Percentiles rank a stretch among this genome's conserved stretches.
phyloP scores from a whole-genome alignment of 2,329 filamentous ascomycete genomes.

The Ascochyta viciae-villosae region DNA sequence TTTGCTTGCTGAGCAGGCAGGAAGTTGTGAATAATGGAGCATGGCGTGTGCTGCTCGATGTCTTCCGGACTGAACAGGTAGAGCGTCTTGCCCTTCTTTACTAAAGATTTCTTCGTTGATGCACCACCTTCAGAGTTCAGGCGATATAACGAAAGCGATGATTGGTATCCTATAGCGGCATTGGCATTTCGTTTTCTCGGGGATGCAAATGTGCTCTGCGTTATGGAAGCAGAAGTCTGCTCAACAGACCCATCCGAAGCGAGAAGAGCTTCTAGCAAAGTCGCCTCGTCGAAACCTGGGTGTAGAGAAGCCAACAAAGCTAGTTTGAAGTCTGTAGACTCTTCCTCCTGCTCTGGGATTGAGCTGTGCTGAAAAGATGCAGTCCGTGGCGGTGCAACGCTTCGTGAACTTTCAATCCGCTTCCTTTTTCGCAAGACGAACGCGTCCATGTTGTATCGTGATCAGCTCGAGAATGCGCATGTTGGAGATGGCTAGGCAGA shows the following conservation, averaged over 20 bases:
- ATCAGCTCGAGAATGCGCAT: background rate
- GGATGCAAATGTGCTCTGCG: constrained; percentile 36
- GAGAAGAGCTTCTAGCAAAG: constrained; percentile 79
- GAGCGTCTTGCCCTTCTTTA: constrained; percentile 81
- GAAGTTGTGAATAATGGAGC: constrained; percentile 92
- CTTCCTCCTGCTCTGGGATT: constrained; percentile 59
- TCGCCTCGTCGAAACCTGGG: constrained; percentile 67
- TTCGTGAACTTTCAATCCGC: constrained; percentile 24
- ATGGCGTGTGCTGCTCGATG: constrained; percentile 83
- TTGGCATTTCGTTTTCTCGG: constrained; percentile 41
- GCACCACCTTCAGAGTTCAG: constrained; percentile 17
- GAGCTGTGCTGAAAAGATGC: background rate
- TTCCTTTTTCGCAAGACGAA: constrained; percentile 50
- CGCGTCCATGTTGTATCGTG: constrained; percentile 41
- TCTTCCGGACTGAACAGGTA: constrained; percentile 84
- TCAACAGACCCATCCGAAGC: constrained; percentile 79
- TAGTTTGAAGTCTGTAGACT: constrained; percentile 89
- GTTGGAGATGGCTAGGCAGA: background rate
- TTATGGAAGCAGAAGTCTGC: constrained; percentile 66
- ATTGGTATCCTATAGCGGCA: constrained; percentile 51
- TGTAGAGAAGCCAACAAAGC: constrained; percentile 82
- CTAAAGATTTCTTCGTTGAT: constrained; percentile 56
- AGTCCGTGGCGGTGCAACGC: background rate
- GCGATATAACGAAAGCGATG: constrained; percentile 47
- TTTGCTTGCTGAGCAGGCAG: constrained; percentile 75